Evolutionary conservation across 2,329 filamentous ascomycete species (phyloP).

Genomic region (Atkinsonella texensis): DNA sequence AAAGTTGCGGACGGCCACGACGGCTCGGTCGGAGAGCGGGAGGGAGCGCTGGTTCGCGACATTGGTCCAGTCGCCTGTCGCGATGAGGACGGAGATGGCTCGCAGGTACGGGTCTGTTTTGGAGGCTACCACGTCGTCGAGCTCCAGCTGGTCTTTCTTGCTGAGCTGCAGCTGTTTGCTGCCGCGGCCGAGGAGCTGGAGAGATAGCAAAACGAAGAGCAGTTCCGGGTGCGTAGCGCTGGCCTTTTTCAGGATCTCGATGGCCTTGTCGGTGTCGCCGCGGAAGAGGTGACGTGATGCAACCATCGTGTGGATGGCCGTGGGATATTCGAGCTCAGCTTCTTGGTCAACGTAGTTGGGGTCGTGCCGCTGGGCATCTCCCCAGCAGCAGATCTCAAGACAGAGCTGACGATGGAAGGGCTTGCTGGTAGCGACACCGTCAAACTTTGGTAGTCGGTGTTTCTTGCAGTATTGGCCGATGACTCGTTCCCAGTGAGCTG

Average conservation of each 20-base stretch:
- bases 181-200: conserved; percentile 49
- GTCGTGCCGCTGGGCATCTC: conserved; percentile 40
- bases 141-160: conserved; percentile 40
- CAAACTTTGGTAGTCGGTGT: conserved; percentile 48
- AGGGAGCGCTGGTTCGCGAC: conserved; percentile 64
- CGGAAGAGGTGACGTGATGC: conserved; percentile 67
- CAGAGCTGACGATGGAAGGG: conserved; percentile 64
- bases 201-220: conserved; percentile 53
- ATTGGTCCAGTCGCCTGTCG: conserved; percentile 62
- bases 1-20: conserved; percentile 58
- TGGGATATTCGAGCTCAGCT: conserved; percentile 34
- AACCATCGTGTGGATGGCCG: conserved; percentile 55
- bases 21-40: conserved; percentile 61
- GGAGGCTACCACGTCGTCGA: conserved; percentile 46
- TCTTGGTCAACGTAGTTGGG: conserved; percentile 31
- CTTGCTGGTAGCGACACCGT: conserved; percentile 50
- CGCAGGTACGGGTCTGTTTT: conserved; percentile 68
- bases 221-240: conserved; percentile 52
- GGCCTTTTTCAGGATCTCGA: conserved; percentile 56
- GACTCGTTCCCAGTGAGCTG: conserved; percentile 45
- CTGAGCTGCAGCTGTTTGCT: conserved; percentile 21
- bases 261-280: conserved; percentile 54
- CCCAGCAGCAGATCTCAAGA: conserved; percentile 63
- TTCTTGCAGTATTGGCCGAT: conserved; percentile 53
- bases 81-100: conserved; percentile 66